Base-by-base conservation (phyloP, 352 stramenopile species). In the Globisporangium takayamanum region DNA sequence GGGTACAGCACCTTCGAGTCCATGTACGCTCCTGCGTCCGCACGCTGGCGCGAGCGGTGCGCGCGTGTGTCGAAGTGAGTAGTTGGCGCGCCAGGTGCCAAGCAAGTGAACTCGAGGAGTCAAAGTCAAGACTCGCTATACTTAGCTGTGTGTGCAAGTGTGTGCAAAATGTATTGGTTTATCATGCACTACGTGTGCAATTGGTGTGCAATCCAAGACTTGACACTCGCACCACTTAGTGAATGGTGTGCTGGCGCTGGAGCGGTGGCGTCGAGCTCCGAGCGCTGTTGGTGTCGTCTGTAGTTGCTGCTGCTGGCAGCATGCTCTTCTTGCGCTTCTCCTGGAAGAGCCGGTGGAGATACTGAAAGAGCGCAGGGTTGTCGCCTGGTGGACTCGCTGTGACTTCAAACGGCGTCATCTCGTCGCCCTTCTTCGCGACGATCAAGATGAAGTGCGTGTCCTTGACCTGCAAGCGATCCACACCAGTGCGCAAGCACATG, bases 1-100 rank as follows among this genome's bases (percentile, higher is more conserved):
- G 79, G 79, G 39, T 88, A 89, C 28, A 88, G 69, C 18, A 36
- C 20, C 47, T 62, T 64, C 12, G 57, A 41, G 57, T 69, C 57
- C 55, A 61, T 59, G 18, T 7, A 16, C 15, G 39, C 37, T 33
- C 28, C 18, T 47, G 50, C 5, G 18, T 22, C 30, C 28, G 8
- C 30, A 8, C 30, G 30, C 30, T 36, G 30, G 30, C 30, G 30
- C 30, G 30, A 36, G 30, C 30, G 8, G 30, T 36, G 30, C 30
- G 30, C 30, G 30, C 2, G 30, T 36, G 2, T 36, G 30, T 36
- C 22, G 22, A 22, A 22, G 22, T 22, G 22, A 22, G 22, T 22
- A 22, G 22, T 22, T 22, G 22, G 22, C 22, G 22, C 22, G 37
- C 14, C 37, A 42, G 14, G 10, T 10, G 37, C 14, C 10, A 42